A percentile compares a stretch with the other conserved stretches of the same genome.
Evolutionary conservation across 2,329 filamentous ascomycete genomes (phyloP).

Genomic region (Ophiostoma ulmi): DNA sequence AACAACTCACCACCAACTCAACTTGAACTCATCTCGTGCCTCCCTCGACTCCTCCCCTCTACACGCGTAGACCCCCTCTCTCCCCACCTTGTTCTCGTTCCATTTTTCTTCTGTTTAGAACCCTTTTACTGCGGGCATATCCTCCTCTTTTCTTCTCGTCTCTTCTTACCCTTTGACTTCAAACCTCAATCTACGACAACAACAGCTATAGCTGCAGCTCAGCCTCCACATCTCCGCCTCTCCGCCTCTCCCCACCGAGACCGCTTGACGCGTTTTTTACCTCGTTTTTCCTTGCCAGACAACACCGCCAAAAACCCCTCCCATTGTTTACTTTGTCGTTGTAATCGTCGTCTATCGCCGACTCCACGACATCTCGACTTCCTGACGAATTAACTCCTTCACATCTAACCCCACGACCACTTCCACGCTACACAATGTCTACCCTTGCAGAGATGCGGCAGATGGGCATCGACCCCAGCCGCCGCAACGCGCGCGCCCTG

Average conservation of each 20-base stretch:
- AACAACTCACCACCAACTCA: constrained; percentile 16
- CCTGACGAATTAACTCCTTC: background rate
- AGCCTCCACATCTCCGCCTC: background rate
- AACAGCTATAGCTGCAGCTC: background rate
- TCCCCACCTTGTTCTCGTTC: constrained; percentile 3
- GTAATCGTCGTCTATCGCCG: background rate
- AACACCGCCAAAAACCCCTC: constrained; percentile 9
- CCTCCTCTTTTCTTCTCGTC: background rate
- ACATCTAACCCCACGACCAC: background rate
- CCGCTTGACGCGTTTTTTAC: constrained; percentile 14
- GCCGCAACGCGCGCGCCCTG: constrained; percentile 82
- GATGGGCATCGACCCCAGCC: constrained; percentile 70
- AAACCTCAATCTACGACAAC: background rate
- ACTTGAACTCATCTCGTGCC: background rate
- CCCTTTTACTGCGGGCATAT: background rate
- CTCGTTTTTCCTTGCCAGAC: background rate
- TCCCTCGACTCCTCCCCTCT: constrained; percentile 10
- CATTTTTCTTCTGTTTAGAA: background rate
- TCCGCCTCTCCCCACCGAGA: constrained; percentile 3
- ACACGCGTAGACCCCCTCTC: constrained; percentile 15
- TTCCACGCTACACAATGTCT: constrained; percentile 22
- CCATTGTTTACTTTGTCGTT: constrained; percentile 6
- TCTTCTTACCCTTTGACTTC: background rate
- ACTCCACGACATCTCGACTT: background rate
- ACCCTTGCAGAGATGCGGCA: constrained; percentile 29